A percentile compares a stretch with the other conserved stretches of the same genome.
These are phyloP conservation scores for Pseudogymnoascus sp. DNA, from an alignment of 2,329 filamentous ascomycete species.

Conservation along the genomic window DNA sequence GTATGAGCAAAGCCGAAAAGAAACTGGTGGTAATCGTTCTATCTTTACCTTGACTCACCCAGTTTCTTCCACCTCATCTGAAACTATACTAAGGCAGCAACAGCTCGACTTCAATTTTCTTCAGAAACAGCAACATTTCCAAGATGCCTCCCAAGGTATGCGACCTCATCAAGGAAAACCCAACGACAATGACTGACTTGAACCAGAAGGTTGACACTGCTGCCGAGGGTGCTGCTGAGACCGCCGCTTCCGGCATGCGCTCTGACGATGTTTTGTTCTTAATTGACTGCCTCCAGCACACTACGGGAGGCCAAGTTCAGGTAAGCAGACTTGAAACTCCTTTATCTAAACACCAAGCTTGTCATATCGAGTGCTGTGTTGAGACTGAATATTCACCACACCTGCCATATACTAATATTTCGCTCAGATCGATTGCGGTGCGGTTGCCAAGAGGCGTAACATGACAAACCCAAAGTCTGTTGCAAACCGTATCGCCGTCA, in stretches of 20 bases:
- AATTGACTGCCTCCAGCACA: conserved; percentile 21
- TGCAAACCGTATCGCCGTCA: conserved; percentile 17
- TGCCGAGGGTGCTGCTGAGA: neutral
- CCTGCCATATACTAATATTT: neutral
- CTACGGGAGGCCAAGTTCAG: conserved; percentile 17
- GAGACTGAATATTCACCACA: neutral
- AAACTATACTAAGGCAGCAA: neutral
- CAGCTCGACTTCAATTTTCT: neutral
- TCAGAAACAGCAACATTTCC: neutral
- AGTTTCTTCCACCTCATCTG: neutral
- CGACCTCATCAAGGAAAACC: neutral
- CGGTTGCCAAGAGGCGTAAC: conserved; percentile 17
- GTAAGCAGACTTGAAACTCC: conserved; percentile 16
- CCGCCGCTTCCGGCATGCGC: conserved; percentile 12
- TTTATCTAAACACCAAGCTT: neutral
- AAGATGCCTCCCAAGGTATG: neutral
- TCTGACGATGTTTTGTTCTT: conserved; percentile 20
- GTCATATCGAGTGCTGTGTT: neutral
- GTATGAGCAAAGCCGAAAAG: neutral
- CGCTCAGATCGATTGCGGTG: conserved; percentile 19
- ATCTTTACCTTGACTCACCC: neutral
- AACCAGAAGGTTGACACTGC: neutral
- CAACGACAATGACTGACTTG: neutral
- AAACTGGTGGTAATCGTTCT: neutral
- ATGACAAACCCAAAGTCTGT: conserved; percentile 21